These are phyloP conservation scores for Rugiboletus extremiorientalis DNA, from an alignment of 1,284 basidiomycete species.

Conservation along the genomic window DNA sequence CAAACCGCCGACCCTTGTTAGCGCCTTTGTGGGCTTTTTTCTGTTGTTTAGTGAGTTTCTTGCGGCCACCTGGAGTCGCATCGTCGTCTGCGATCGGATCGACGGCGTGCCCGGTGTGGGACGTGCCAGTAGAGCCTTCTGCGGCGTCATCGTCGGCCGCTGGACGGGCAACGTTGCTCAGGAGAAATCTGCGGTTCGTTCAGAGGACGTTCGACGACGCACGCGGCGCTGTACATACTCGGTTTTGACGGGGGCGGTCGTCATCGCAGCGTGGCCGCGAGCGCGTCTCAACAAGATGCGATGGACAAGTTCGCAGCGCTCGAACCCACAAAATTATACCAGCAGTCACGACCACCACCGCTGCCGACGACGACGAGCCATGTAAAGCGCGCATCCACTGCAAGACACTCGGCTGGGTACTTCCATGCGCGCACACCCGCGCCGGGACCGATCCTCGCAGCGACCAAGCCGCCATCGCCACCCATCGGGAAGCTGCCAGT, in stretches of 20 bases:
- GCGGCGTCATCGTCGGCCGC: constrained; percentile 75
- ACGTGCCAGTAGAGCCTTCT: constrained; percentile 62
- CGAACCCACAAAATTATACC: constrained; percentile 72
- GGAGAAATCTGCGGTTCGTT: constrained; percentile 51
- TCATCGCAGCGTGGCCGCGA: too few relatives aligned
- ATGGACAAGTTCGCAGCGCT: constrained; percentile 83
- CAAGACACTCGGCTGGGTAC: constrained; percentile 12
- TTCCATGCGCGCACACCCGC: constrained; percentile 24
- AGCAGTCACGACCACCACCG: constrained; percentile 2
- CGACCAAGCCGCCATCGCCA: constrained; percentile 24
- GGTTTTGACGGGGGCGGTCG: constrained; percentile 71
- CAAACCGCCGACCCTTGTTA: constrained; percentile 77
- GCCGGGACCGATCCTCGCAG: constrained; percentile 29
- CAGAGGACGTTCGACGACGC: not conserved
- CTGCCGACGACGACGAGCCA: constrained; percentile 5
- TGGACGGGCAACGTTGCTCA: constrained; percentile 41
- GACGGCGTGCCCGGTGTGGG: constrained; percentile 33
- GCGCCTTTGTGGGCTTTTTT: constrained; percentile 74
- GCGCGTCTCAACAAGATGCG: constrained; percentile 12
- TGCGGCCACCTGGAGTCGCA: constrained; percentile 37
- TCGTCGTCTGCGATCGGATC: constrained; percentile 27
- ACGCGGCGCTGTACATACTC: constrained; percentile 50
- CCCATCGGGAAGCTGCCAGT: constrained; percentile 75
- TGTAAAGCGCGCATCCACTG: constrained; percentile 10
- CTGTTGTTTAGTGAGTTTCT: constrained; percentile 56